Conservation (phyloP, 2,329 filamentous ascomycete genomes). For the Xenosphaeropsis pyriputrescens region DNA sequence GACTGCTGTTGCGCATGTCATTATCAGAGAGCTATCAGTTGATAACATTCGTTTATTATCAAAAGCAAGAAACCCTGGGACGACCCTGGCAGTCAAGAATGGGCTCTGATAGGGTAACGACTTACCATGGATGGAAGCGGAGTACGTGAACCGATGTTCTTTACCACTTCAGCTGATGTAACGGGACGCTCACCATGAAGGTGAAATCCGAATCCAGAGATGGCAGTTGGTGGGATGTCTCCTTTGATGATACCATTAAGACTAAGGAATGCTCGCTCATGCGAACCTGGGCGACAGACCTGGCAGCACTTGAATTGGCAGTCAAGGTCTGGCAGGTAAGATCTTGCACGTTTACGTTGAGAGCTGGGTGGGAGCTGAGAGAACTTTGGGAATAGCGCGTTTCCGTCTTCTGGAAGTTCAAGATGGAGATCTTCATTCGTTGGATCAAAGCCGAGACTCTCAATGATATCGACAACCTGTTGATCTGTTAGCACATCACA, state of each 20-base stretch:
- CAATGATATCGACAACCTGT: neutral
- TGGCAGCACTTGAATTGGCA: conserved; percentile 36
- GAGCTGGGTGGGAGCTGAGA: neutral
- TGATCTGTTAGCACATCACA: neutral
- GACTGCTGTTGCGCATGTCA: too few species aligned
- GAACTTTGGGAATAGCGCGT: neutral
- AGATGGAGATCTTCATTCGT: neutral
- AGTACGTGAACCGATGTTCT: conserved; percentile 13
- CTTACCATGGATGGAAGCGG: conserved; percentile 3
- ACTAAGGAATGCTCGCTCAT: conserved; percentile 31
- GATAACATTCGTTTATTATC: too few species aligned
- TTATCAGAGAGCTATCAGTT: too few species aligned
- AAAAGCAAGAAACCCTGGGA: too few species aligned
- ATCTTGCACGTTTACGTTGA: conserved; percentile 5
- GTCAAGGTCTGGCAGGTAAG: conserved; percentile 27
- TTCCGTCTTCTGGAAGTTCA: neutral
- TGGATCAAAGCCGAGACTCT: neutral
- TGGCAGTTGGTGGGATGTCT: conserved; percentile 32
- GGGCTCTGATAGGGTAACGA: too few species aligned
- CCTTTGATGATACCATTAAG: conserved; percentile 32
- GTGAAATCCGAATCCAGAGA: conserved; percentile 37
- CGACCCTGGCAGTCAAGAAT: too few species aligned
- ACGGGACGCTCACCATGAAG: conserved; percentile 25
- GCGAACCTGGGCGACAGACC: conserved; percentile 27
- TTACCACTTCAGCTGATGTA: conserved; percentile 7